Percentiles rank a stretch among this genome's conserved stretches.
Evolutionary conservation across 1,284 basidiomycete genomes (phyloP).

Genomic region (Boletus nobilissimus): DNA sequence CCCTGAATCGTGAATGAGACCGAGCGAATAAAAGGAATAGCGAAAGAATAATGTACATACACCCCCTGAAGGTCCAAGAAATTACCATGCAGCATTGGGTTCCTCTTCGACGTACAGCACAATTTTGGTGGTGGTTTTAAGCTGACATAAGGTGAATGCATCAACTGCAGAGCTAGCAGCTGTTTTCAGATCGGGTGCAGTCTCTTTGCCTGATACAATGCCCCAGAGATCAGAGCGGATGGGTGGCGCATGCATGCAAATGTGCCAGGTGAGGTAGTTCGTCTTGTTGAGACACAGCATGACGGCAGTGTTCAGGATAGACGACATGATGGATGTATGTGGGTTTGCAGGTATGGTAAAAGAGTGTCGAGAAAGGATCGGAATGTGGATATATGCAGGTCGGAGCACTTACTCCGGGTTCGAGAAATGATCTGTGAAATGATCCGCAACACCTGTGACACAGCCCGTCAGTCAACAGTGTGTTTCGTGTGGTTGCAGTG

Average conservation of each 20-base stretch:
- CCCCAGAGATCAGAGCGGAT: background rate
- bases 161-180: no score
- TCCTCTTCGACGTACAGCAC: no score
- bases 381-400: background rate
- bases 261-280: constrained; percentile 17
- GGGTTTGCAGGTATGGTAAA: background rate
- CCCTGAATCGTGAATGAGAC: no score
- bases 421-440: background rate
- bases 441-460: no score
- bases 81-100: no score
- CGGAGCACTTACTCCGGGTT: background rate
- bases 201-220: background rate
- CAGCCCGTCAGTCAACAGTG: no score
- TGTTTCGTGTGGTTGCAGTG: no score
- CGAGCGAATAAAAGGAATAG: no score
- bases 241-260: background rate
- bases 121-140: no score
- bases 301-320: background rate
- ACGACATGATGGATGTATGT: background rate
- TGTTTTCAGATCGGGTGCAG: background rate
- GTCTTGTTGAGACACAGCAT: constrained; percentile 1
- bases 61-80: no score
- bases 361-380: background rate
- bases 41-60: no score
- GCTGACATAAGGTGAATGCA: no score